These are phyloP conservation scores for Aspergillus novofumigatus DNA, from an alignment of 2,329 filamentous ascomycete species.

Conservation along the genomic window DNA sequence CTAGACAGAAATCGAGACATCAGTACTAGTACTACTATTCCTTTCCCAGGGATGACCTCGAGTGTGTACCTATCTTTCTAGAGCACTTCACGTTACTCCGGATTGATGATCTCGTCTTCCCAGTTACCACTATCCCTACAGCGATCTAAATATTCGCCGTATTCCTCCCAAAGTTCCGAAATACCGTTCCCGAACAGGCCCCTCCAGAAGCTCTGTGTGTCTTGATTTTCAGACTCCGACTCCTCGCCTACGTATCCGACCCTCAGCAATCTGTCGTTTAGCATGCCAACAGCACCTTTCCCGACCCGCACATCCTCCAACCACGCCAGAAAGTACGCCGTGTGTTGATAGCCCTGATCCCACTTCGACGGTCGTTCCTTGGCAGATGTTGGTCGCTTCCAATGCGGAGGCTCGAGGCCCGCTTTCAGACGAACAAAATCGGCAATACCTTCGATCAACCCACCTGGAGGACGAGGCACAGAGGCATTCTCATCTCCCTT, in stretches of 20 bases:
- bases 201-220: conserved; percentile 29
- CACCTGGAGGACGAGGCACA: conserved; percentile 53
- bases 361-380: conserved; percentile 59
- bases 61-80: neutral
- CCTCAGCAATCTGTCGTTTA: conserved; percentile 37
- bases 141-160: conserved; percentile 51
- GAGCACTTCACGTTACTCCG: conserved; percentile 6
- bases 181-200: conserved; percentile 63
- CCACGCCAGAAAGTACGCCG: conserved; percentile 86
- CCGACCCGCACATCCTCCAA: conserved; percentile 69
- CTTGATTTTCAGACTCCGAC: conserved; percentile 3
- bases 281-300: conserved; percentile 60
- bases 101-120: conserved; percentile 26
- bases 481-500: conserved; percentile 24
- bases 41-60: neutral
- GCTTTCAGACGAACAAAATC: conserved; percentile 84
- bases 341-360: conserved; percentile 87
- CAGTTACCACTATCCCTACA: conserved; percentile 18
- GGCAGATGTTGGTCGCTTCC: conserved; percentile 54
- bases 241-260: conserved; percentile 33
- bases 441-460: conserved; percentile 84
- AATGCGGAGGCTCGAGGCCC: conserved; percentile 73
- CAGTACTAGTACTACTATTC: neutral
- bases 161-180: conserved; percentile 69
- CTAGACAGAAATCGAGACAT: neutral